Evolutionary conservation across 2,329 filamentous ascomycete genomes (phyloP), one percentile per base, ranked within the genome.

Genomic region (Cercospora sesami): DNA sequence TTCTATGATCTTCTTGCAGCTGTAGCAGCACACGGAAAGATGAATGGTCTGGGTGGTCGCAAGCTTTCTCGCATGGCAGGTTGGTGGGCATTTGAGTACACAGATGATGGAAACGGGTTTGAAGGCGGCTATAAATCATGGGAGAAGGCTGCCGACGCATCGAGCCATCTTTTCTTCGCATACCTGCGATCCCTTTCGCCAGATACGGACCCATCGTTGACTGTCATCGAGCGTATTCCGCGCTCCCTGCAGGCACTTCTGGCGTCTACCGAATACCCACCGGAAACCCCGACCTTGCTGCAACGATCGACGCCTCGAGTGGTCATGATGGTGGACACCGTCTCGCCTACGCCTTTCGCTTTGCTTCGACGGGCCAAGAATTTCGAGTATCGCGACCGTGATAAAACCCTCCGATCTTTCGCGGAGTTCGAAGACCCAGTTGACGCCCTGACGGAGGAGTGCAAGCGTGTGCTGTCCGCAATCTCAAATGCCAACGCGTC

Each of bases 41-140:
- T 85, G 64, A 99, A 99, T 78, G 95, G 95, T 53, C 87, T 99
- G 71, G 92, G 93, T 69, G 95, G 95, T 28, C 89, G 94, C 71
- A 98, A 98, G 79, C 86, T 99, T 64, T 98, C 95, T 9, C 88
- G 95, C 73, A 92, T 96, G 86, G 95, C 94, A 48, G 93, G 94
- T 57, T 99, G 95, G 95, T 99, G 95, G 95, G 93, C 94, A 0
- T 99, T 99, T 78, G 94, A 97, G 76, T 92, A 96, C 73, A 87
- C 85, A 58, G 94, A 98, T 78, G 89, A 89, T 6, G 91, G 91
- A 51, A 94, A 91, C 78, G 95, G 95, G 16, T 99, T 99, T 74
- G 95, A 98, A 73, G 92, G 92, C 48, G 94, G 94, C 64, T 99
- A 99, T 81, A 92, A 91, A 77, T 88, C 88, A 55, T 99, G 95